Evolutionary conservation across 371 early-diverging fungal genomes (phyloP).

Genomic region (Syncephalis plumigaleata): DNA sequence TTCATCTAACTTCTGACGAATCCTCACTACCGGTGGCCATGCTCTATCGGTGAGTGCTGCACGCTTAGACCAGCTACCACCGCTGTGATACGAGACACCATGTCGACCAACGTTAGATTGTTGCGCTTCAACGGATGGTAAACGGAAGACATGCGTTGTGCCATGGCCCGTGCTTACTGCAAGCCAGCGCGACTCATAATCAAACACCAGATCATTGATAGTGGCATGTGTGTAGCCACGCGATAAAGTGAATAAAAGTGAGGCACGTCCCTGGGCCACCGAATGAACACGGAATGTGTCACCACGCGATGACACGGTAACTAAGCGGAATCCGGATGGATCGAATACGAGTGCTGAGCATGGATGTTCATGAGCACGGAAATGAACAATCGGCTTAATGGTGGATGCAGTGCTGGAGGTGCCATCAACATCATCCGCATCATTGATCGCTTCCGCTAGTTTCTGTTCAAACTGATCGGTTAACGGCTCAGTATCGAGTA

Average conservation of each 20-base stretch:
- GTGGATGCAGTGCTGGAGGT: too few relatives aligned
- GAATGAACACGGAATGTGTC: conserved; percentile 57
- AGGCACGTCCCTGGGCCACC: conserved; percentile 8
- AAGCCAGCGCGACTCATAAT: conserved; percentile 59
- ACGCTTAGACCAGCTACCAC: background rate
- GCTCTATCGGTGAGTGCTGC: background rate
- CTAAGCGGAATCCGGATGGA: conserved; percentile 39
- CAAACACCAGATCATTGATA: conserved; percentile 51
- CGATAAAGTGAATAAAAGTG: conserved; percentile 29
- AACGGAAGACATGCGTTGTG: conserved; percentile 58
- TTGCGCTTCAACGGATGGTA: conserved; percentile 41
- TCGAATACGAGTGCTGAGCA: conserved; percentile 44
- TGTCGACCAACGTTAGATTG: conserved; percentile 4
- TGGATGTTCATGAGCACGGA: conserved; percentile 56
- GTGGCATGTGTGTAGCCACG: conserved; percentile 65
- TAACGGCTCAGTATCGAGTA: too few relatives aligned
- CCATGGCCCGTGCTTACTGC: conserved; percentile 59
- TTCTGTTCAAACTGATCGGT: too few relatives aligned
- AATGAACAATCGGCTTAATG: conserved; percentile 32
- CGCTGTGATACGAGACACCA: background rate
- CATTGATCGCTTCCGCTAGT: too few relatives aligned
- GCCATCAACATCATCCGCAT: too few relatives aligned
- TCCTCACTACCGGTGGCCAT: too few relatives aligned
- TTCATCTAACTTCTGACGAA: too few relatives aligned
- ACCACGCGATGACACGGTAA: conserved; percentile 57